phyloP scores from a whole-genome alignment of 805 yeast species.

The Candida broadrunensis region DNA sequence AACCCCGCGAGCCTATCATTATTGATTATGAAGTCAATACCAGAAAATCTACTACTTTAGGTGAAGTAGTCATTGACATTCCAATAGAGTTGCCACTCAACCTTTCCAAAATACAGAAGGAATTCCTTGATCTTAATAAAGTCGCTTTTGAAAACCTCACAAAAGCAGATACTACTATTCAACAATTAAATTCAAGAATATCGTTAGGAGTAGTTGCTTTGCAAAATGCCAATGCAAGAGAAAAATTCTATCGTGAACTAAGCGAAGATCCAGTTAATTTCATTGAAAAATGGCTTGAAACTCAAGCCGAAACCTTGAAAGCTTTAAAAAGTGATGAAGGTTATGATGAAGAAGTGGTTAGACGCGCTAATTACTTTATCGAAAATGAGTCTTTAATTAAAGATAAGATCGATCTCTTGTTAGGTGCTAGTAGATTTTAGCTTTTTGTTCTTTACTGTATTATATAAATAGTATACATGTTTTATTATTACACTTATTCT shows the following conservation, averaged over 20 bases:
- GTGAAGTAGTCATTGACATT: conserved; percentile 77
- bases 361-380: conserved; percentile 75
- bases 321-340: conserved; percentile 88
- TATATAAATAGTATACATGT: conserved; percentile 1
- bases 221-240: conserved; percentile 59
- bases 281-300: conserved; percentile 68
- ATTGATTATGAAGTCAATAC: conserved; percentile 76
- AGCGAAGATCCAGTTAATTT: conserved; percentile 76
- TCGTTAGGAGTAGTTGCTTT: conserved; percentile 50
- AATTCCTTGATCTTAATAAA: conserved; percentile 33
- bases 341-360: conserved; percentile 81
- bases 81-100: conserved; percentile 41
- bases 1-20: conserved; percentile 79
- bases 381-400: conserved; percentile 65
- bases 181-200: conserved; percentile 40
- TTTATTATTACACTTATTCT: background rate
- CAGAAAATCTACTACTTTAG: conserved; percentile 72
- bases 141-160: conserved; percentile 41
- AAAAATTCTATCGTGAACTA: conserved; percentile 73
- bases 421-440: conserved; percentile 53
- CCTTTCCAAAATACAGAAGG: conserved; percentile 34
- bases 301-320: conserved; percentile 81
- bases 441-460: background rate
- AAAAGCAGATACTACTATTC: conserved; percentile 42
- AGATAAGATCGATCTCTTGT: conserved; percentile 74